Evolutionary conservation across 1,284 basidiomycete genomes (phyloP).

Genomic region (Naganishia cerealis): DNA sequence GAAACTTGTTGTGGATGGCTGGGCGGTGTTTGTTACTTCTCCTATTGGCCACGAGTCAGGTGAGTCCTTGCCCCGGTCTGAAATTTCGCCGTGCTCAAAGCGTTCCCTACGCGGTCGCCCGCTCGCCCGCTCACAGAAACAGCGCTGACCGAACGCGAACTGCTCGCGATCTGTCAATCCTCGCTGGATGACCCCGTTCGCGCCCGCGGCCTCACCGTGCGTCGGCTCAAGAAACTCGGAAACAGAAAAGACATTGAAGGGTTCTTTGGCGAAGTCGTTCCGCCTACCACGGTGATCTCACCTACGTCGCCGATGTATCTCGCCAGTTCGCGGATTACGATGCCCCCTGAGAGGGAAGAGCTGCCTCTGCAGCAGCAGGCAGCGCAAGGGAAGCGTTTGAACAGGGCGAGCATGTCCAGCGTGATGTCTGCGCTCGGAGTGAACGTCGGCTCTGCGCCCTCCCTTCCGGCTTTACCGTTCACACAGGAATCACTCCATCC

Average conservation of each 20-base stretch:
- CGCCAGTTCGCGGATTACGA: constrained; percentile 34
- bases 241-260: constrained; percentile 58
- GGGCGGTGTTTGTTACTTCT: constrained; percentile 66
- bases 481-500: neutral
- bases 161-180: constrained; percentile 81
- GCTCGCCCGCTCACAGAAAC: constrained; percentile 56
- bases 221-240: constrained; percentile 57
- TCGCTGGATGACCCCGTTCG: constrained; percentile 76
- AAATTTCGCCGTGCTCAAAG: neutral
- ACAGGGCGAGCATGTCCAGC: constrained; percentile 89
- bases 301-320: constrained; percentile 56
- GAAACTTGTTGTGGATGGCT: constrained; percentile 77
- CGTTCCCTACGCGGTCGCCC: neutral
- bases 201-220: constrained; percentile 77
- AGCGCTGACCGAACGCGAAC: constrained; percentile 76
- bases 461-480: constrained; percentile 46
- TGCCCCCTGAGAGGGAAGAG: constrained; percentile 5
- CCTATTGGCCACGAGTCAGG: constrained; percentile 1
- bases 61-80: neutral
- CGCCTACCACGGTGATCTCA: constrained; percentile 54
- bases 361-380: constrained; percentile 7
- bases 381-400: constrained; percentile 63
- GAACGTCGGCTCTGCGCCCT: constrained; percentile 65
- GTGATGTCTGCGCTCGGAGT: constrained; percentile 90
- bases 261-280: constrained; percentile 62